These are phyloP conservation scores for Candida manassasensis DNA, from an alignment of 805 yeast genomes.

Conservation along the genomic window DNA sequence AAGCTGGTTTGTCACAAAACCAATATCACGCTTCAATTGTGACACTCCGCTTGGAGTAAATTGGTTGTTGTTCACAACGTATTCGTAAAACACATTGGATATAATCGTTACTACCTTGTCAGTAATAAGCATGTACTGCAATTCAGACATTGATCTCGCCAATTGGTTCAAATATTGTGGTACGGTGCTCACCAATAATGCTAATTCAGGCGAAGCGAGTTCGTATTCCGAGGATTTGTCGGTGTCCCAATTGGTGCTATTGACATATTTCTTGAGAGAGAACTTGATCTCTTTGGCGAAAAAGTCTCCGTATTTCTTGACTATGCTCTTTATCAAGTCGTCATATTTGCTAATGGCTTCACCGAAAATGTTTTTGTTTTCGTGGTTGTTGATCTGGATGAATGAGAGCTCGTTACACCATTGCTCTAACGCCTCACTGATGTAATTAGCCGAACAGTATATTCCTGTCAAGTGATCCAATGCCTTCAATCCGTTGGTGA, in stretches of 20 bases:
- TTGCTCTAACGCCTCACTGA: slow-evolving; percentile 24
- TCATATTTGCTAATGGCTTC: slow-evolving; percentile 19
- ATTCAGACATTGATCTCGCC: slow-evolving; percentile 17
- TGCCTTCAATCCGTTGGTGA: slow-evolving; percentile 19
- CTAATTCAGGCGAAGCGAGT: slow-evolving; percentile 20
- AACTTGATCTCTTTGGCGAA: slow-evolving; percentile 29
- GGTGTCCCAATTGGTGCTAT: slow-evolving; percentile 27
- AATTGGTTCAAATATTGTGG: slow-evolving; percentile 24
- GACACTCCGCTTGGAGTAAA: slow-evolving; percentile 27
- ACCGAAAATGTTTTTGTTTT: slow-evolving; percentile 28
- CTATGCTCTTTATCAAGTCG: slow-evolving; percentile 14
- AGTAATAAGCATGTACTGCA: slow-evolving; percentile 28
- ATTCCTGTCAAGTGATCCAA: slow-evolving; percentile 27
- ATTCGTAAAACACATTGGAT: slow-evolving; percentile 29
- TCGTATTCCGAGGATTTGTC: slow-evolving; percentile 4
- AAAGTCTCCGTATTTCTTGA: slow-evolving; percentile 23
- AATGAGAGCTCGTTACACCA: slow-evolving; percentile 38
- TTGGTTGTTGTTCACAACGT: slow-evolving; percentile 35
- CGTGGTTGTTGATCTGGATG: slow-evolving; percentile 24
- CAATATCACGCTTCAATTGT: slow-evolving; percentile 31
- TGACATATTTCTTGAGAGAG: slow-evolving; percentile 33
- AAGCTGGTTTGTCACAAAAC: slow-evolving; percentile 15
- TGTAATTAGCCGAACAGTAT: slow-evolving; percentile 31
- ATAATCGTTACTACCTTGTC: slow-evolving; percentile 23
- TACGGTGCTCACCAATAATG: slow-evolving; percentile 18